Evolutionary conservation across 2,329 filamentous ascomycete genomes (phyloP).

Genomic region (Purpureocillium takamizusanense): DNA sequence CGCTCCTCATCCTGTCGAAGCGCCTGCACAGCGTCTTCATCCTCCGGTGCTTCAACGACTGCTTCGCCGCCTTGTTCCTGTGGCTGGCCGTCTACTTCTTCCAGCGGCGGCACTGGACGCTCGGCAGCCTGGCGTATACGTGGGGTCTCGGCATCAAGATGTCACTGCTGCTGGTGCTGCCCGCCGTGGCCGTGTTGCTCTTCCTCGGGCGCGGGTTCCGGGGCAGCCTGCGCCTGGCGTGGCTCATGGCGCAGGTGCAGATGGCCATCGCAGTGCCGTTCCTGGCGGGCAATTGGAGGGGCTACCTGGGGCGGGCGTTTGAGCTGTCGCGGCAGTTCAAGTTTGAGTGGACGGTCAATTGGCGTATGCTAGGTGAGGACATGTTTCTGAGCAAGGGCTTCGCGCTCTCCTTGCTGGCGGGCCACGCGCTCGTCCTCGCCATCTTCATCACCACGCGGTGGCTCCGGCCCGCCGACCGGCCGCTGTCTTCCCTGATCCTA

Average conservation of each 20-base stretch:
- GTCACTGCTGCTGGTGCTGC: conserved; percentile 75
- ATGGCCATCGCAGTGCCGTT: conserved; percentile 61
- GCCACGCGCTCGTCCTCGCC: conserved; percentile 57
- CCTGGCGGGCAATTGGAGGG: conserved; percentile 50
- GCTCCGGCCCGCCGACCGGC: conserved; percentile 58
- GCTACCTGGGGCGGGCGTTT: conserved; percentile 77
- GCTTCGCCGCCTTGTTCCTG: conserved; percentile 75
- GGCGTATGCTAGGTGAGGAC: conserved; percentile 86
- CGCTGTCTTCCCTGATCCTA: conserved; percentile 42
- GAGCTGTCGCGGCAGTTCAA: conserved; percentile 86
- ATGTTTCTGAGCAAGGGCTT: conserved; percentile 64
- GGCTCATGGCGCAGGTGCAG: conserved; percentile 71
- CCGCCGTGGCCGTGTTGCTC: conserved; percentile 68
- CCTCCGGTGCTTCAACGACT: conserved; percentile 91
- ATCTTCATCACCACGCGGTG: conserved; percentile 61
- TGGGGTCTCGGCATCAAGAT: conserved; percentile 89
- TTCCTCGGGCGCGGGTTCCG: conserved; percentile 63
- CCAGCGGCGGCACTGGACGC: conserved; percentile 64
- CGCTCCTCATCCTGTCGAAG: conserved; percentile 81
- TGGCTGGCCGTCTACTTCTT: conserved; percentile 74
- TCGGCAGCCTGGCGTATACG: conserved; percentile 65
- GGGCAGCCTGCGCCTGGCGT: conserved; percentile 56
- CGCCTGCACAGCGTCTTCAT: conserved; percentile 89
- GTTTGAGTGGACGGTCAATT: conserved; percentile 98
- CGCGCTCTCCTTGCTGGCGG: conserved; percentile 53